Evolutionary conservation across 1,139 yeast species (phyloP).

Genomic region (Suhomyces terraborum): DNA sequence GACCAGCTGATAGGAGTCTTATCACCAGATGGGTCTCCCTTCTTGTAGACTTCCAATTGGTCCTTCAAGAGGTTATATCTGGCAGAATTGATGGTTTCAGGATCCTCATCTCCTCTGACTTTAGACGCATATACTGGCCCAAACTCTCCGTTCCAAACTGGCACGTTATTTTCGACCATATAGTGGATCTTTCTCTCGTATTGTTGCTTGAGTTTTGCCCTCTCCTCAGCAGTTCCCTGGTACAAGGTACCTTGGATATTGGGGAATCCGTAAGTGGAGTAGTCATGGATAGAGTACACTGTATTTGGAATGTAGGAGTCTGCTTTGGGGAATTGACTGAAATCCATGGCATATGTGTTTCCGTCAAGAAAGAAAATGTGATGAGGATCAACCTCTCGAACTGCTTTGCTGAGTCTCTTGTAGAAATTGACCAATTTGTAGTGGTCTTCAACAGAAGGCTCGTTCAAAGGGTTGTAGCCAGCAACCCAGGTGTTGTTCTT

Average conservation of each 20-base stretch:
- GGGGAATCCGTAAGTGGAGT: constrained; percentile 45
- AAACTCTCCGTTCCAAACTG: constrained; percentile 56
- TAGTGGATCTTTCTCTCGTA: constrained; percentile 45
- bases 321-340: constrained; percentile 42
- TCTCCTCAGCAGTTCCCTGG: constrained; percentile 34
- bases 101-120: constrained; percentile 40
- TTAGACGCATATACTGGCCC: constrained; percentile 51
- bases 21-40: constrained; percentile 50
- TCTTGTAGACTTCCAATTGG: constrained; percentile 41
- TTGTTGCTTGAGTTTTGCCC: constrained; percentile 32
- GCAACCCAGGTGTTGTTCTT: constrained; percentile 47
- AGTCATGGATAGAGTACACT: constrained; percentile 52
- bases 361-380: constrained; percentile 50
- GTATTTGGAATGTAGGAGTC: constrained; percentile 32
- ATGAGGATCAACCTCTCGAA: constrained; percentile 43
- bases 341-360: constrained; percentile 51
- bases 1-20: constrained; percentile 47
- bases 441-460: constrained; percentile 46
- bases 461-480: constrained; percentile 52
- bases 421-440: constrained; percentile 39
- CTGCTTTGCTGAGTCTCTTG: constrained; percentile 32
- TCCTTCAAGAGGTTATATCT: constrained; percentile 44
- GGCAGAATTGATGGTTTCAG: constrained; percentile 35
- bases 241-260: constrained; percentile 32
- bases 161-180: constrained; percentile 38